Evolutionary conservation across 108 stramenopile genomes (phyloP).

Genomic region (Nannochloropsis salina): DNA sequence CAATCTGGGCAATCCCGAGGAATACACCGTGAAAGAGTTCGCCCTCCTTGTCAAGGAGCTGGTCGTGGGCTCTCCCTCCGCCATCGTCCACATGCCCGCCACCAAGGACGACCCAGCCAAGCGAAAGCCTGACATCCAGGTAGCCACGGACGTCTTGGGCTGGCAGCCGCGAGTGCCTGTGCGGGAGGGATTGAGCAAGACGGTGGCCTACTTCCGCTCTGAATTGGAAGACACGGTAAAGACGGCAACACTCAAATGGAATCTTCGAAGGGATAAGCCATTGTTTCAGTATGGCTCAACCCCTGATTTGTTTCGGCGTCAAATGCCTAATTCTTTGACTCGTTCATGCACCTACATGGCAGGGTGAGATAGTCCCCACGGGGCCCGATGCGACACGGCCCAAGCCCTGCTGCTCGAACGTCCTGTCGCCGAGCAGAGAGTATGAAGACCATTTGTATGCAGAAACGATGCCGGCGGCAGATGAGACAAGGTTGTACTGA

Average conservation of each 20-base stretch:
- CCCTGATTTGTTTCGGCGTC: background rate
- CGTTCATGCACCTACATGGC: background rate
- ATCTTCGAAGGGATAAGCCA: constrained; percentile 72
- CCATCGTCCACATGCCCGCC: background rate
- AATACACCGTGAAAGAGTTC: constrained; percentile 87
- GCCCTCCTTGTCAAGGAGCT: constrained; percentile 55
- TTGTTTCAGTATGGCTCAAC: constrained; percentile 64
- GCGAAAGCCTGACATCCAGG: constrained; percentile 86
- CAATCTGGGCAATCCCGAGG: constrained; percentile 96
- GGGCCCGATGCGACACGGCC: constrained; percentile 61
- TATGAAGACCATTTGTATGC: background rate
- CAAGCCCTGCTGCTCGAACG: constrained; percentile 49
- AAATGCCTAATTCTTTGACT: background rate
- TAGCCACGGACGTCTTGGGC: constrained; percentile 75
- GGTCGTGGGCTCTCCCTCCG: background rate
- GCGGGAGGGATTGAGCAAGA: constrained; percentile 41
- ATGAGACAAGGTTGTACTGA: background rate
- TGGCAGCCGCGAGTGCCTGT: constrained; percentile 86
- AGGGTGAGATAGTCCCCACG: constrained; percentile 47
- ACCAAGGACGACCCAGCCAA: constrained; percentile 81
- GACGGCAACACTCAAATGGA: constrained; percentile 45
- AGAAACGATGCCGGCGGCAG: background rate
- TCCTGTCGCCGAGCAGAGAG: background rate
- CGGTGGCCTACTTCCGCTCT: background rate
- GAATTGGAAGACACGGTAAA: background rate